Evolutionary conservation across 192 early-diverging fungal genomes (phyloP).

Genomic region (Backusella liffmaniae): DNA sequence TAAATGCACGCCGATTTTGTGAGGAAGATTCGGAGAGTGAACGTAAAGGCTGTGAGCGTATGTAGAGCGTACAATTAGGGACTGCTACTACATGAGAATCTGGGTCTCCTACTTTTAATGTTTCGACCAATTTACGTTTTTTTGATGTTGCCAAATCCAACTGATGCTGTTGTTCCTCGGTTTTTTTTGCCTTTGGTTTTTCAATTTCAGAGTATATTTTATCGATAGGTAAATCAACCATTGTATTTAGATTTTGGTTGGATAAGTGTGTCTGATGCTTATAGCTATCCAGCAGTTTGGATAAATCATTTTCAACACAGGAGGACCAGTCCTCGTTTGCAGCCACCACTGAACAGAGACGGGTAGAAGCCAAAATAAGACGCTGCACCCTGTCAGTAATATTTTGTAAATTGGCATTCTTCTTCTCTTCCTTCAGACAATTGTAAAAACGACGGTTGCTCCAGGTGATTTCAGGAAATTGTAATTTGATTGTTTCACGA

Average conservation of each 20-base stretch:
- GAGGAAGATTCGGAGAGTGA: conserved; percentile 9
- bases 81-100: not conserved
- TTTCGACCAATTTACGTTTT: conserved; percentile 1
- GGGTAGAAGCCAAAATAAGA: conserved; percentile 44
- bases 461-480: conserved; percentile 55
- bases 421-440: conserved; percentile 49
- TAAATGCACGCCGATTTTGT: not conserved
- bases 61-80: not conserved
- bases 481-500: conserved; percentile 46
- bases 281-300: conserved; percentile 17
- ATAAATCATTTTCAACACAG: conserved; percentile 21
- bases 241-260: not conserved
- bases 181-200: conserved; percentile 4
- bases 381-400: conserved; percentile 43
- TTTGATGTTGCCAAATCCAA: not conserved
- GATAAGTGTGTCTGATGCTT: not conserved
- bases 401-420: conserved; percentile 41
- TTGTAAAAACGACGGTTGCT: conserved; percentile 62
- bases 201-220: conserved; percentile 9
- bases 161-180: not conserved
- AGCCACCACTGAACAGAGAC: conserved; percentile 41
- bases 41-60: conserved; percentile 5
- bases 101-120: not conserved
- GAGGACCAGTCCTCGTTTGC: conserved; percentile 35
- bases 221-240: conserved; percentile 11